These are phyloP conservation scores for Populus euphratica DNA, from an alignment of 345 rosid species.

Conservation along the genomic window DNA sequence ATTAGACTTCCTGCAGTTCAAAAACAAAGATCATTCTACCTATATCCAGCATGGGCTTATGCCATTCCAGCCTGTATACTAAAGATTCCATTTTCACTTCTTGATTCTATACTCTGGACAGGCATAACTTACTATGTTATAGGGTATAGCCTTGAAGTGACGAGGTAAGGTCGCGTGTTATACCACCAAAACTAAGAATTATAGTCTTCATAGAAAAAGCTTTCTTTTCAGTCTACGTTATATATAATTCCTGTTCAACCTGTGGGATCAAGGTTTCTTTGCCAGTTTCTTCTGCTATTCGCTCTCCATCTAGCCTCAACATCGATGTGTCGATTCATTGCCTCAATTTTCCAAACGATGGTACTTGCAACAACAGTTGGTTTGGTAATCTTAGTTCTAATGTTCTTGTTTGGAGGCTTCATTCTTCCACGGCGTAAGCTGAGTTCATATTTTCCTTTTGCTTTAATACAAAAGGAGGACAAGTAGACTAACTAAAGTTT, in stretches of 20 bases:
- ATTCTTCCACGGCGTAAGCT: neutral
- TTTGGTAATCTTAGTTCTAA: neutral
- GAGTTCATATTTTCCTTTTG: neutral
- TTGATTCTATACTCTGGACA: constrained; percentile 42
- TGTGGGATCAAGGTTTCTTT: neutral
- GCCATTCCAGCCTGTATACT: constrained; percentile 43
- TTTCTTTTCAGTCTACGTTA: neutral
- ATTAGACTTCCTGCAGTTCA: constrained; percentile 40
- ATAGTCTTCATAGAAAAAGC: neutral
- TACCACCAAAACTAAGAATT: no score
- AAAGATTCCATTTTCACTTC: constrained; percentile 40
- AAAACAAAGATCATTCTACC: constrained; percentile 39
- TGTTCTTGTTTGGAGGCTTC: neutral
- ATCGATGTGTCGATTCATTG: neutral
- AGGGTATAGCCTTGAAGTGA: constrained; percentile 44
- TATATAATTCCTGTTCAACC: neutral
- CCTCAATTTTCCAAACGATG: neutral
- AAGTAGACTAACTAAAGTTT: neutral
- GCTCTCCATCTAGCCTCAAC: neutral
- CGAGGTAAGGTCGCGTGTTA: constrained; percentile 26
- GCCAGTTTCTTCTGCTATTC: neutral
- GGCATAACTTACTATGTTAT: constrained; percentile 46
- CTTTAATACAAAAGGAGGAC: neutral
- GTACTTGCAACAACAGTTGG: neutral
- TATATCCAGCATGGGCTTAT: constrained; percentile 55